phyloP scores from a whole-genome alignment of 805 yeast genomes.

The Hagleromyces aurorensis region DNA sequence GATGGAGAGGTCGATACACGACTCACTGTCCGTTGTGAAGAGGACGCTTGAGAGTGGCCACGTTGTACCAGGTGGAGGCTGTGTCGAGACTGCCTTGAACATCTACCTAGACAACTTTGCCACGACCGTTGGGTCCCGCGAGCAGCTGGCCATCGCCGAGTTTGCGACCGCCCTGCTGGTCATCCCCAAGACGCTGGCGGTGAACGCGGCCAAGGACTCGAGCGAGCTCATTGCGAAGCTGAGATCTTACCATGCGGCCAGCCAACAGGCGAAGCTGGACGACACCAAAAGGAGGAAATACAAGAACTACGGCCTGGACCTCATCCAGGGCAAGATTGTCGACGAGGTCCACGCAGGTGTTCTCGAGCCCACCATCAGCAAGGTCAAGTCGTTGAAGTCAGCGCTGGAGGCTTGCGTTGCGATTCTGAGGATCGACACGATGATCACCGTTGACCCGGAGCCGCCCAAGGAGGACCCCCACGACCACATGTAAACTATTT shows the following conservation, averaged over 20 bases:
- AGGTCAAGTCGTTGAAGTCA: slow-evolving; percentile 85
- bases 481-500: slow-evolving; percentile 44
- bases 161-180: slow-evolving; percentile 84
- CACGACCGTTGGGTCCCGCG: slow-evolving; percentile 94
- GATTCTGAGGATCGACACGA: slow-evolving; percentile 93
- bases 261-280: slow-evolving; percentile 78
- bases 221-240: slow-evolving; percentile 90
- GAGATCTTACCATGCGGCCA: slow-evolving; percentile 92
- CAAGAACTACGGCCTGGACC: slow-evolving; percentile 87
- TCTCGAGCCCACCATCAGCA: slow-evolving; percentile 90
- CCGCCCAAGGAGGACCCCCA: slow-evolving; percentile 88
- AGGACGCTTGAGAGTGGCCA: slow-evolving; percentile 90
- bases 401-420: slow-evolving; percentile 98
- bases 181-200: slow-evolving; percentile 94
- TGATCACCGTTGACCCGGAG: slow-evolving; percentile 96
- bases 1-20: slow-evolving; percentile 96
- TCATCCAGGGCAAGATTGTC: slow-evolving; percentile 84
- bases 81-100: slow-evolving; percentile 95
- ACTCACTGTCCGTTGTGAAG: slow-evolving; percentile 88
- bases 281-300: slow-evolving; percentile 80
- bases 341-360: slow-evolving; percentile 83
- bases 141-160: slow-evolving; percentile 96
- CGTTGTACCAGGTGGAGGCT: slow-evolving; percentile 99
- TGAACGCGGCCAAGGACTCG: slow-evolving; percentile 96
- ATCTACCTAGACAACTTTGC: slow-evolving; percentile 95